Base-by-base conservation (phyloP, 2,329 filamentous ascomycete species). In the Talaromyces islandicus region DNA sequence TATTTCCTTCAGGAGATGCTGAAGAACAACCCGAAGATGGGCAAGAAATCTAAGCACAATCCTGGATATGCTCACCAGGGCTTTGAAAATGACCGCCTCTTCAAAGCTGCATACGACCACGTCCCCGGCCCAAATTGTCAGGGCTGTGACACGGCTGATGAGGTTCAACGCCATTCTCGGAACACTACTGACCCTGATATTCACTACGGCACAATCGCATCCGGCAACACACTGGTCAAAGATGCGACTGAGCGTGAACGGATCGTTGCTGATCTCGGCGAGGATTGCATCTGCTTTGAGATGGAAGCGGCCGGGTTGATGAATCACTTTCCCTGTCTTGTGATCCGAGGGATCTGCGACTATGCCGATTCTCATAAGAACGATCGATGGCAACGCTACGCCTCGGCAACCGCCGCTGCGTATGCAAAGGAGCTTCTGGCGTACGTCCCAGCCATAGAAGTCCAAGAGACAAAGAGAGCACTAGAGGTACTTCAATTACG, bases 361-460 rank as follows among this genome's bases (percentile, higher is more conserved):
- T 64, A 62, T 35, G 57, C 62, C 17, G 62, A 64, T 35, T 62
- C 60, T 17, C 62, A 64, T 27, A 64, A 64, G 48, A 64, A 64
- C 48, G 51, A 64, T 17, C 19, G 29, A 10, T 64, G 62, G 62
- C 61, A 60, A 57, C 2, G 27, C 1, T 60, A 60, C 58, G 62
- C 62, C 9, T 52, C 60, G 3, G 57, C 60, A 25, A 59, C 56
- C 7, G 62, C 62, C 3, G 57, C 60, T 24, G 60, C 60, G 4
- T 58, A 60, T 19, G 53, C 50, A 10, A 54, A 56, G 24, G 60
- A 52, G 43, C 32, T 62, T 56, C 60, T 61, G 10, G 25, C 21
- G 11, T 17, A 25, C 21, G 38, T 57, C 21, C 56, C 41, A 3
- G 7, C 7, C 19, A 14, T 30, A 9, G 41, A 51, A 2, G 11